Base-by-base conservation (phyloP, 768 basidiomycete genomes). In the Leccinum broughii region DNA sequence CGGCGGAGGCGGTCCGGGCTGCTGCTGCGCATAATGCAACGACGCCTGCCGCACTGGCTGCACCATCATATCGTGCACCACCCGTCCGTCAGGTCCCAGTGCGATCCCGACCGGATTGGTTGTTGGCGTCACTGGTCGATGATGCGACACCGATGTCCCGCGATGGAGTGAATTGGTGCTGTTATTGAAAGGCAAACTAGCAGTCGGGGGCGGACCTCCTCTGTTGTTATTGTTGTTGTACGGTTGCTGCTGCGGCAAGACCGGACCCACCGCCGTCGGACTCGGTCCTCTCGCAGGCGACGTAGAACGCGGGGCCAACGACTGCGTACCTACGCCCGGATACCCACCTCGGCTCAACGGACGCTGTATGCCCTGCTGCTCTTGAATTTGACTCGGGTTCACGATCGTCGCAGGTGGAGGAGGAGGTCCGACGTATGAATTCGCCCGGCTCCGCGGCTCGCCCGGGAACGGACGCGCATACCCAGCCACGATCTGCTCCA, bases 391-490 rank as follows among this genome's bases (percentile, higher is more conserved):
- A 64, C 62, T 70, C 8, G 64, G 67, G 1, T 57, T 63, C 60
- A 14, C 6, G 48, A 41, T n/a, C 4, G 39, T 41, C 39, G 39
- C 39, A 41, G 51, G 4, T 3, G 74, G 68, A 56, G 68, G 72
- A 30, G 75, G 39, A 9, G 50, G 66, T 5, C 76, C 76, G 20
- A 71, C 66, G 53, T 71, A 76, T 66, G 83, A 89, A 63, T 80
- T 83, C 54, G 80, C 78, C 50, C 84, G 76, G 68, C 83, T 86
- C 26, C 84, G 76, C 8, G 81, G 78, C 71, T 97, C 95, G 4
- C 93, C 95, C 7, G 95, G 95, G 70, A 98, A 83, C 1, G 88
- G 84, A 67, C 94, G 93, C 28, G 88, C 84, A 68, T 98, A 98
- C 63, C 86, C 82, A 1, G 79, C 78, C 15, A 93, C 74, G 8